A percentile compares a stretch with the other conserved stretches of the same genome.
Evolutionary conservation across 2,329 filamentous ascomycete genomes (phyloP).

Genomic region (Neocatenulostroma microsporum): DNA sequence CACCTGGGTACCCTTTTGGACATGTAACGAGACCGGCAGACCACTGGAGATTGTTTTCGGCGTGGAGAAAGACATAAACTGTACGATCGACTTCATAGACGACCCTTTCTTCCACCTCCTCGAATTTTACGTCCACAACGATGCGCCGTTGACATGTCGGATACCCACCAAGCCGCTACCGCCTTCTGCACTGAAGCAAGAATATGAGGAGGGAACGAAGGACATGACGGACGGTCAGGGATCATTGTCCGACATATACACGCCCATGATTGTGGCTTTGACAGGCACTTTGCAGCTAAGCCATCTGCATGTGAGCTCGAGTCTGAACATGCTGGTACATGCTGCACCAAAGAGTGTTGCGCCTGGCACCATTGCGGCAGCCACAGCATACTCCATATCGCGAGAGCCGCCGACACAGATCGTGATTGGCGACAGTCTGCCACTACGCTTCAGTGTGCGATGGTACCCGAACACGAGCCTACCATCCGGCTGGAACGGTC

Average conservation of each 20-base stretch:
- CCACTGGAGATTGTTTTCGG: slow-evolving; percentile 84
- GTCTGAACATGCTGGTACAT: slow-evolving; percentile 81
- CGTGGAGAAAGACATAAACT: slow-evolving; percentile 70
- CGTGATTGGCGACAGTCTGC: slow-evolving; percentile 78
- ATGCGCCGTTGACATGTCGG: slow-evolving; percentile 86
- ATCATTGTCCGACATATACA: slow-evolving; percentile 47
- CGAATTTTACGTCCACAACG: slow-evolving; percentile 97
- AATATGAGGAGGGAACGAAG: slow-evolving; percentile 26
- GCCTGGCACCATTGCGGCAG: slow-evolving; percentile 77
- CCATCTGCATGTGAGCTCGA: slow-evolving; percentile 83
- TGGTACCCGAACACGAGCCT: slow-evolving; percentile 76
- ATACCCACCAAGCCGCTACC: slow-evolving; percentile 67
- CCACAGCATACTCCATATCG: slow-evolving; percentile 70
- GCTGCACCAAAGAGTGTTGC: slow-evolving; percentile 46
- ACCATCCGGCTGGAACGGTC: slow-evolving; percentile 49
- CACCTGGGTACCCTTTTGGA: slow-evolving; percentile 84
- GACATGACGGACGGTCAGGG: slow-evolving; percentile 32
- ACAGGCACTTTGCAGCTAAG: slow-evolving; percentile 81
- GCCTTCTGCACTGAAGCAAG: slow-evolving; percentile 29
- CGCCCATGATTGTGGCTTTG: slow-evolving; percentile 80
- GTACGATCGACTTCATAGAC: slow-evolving; percentile 67
- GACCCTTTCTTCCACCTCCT: slow-evolving; percentile 81
- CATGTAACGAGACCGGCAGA: slow-evolving; percentile 77
- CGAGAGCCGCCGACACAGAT: slow-evolving; percentile 56
- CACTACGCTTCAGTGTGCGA: slow-evolving; percentile 68